A percentile compares a stretch with the other conserved stretches of the same genome.
Conservation (phyloP, 2,329 filamentous ascomycete species). For the Hymenoscyphus scutula region DNA sequence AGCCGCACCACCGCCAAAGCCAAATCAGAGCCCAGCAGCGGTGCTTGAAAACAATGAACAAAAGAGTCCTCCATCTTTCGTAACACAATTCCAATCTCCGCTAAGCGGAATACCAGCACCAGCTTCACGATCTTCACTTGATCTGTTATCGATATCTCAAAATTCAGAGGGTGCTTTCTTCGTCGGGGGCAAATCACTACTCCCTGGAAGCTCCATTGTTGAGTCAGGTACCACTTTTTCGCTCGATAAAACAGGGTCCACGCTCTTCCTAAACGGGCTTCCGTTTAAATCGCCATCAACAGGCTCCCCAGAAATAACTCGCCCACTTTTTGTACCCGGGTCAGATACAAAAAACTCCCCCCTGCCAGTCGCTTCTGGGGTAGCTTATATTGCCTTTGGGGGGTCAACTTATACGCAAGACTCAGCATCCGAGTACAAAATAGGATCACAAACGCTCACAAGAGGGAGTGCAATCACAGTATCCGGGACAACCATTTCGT, state of each 20-base stretch:
- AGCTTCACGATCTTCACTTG: neutral
- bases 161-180: neutral
- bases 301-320: neutral
- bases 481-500: neutral
- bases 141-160: neutral
- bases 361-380: neutral
- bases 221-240: neutral
- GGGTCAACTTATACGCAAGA: neutral
- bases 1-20: neutral
- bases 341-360: neutral
- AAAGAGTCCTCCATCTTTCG: neutral
- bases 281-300: neutral
- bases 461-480: neutral
- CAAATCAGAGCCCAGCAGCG: neutral
- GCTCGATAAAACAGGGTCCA: neutral
- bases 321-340: too few species aligned
- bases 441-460: neutral
- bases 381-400: neutral
- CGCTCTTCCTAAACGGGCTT: neutral
- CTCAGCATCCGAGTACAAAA: neutral
- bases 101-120: neutral
- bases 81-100: too few species aligned
- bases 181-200: neutral
- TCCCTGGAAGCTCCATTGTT: neutral
- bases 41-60: neutral